Conservation (phyloP, 441 rosid genomes). For the Pelargonium myrrhifolium region DNA sequence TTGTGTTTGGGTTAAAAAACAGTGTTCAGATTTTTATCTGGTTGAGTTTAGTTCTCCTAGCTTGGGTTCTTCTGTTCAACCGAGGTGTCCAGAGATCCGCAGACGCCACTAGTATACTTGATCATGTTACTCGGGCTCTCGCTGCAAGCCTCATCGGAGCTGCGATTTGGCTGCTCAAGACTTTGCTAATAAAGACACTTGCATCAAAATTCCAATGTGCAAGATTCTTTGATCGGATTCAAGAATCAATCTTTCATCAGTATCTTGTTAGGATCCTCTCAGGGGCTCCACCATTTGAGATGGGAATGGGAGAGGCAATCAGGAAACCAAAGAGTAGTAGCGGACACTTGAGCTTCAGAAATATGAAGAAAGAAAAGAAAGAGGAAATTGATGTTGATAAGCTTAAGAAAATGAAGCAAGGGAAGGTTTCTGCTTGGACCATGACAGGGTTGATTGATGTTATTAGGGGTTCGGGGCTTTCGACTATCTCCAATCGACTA, state of each 20-base stretch:
- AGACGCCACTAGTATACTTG: conserved; percentile 35
- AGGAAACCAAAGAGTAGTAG: conserved; percentile 40
- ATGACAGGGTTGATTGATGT: conserved; percentile 84
- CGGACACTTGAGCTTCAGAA: conserved; percentile 42
- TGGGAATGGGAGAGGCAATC: conserved; percentile 50
- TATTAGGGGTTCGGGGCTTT: conserved; percentile 55
- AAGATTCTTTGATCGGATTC: conserved; percentile 78
- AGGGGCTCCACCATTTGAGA: conserved; percentile 67
- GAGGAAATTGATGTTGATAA: conserved; percentile 71
- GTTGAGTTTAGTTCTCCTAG: conserved; percentile 50
- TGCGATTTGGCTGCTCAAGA: conserved; percentile 59
- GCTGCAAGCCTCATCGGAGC: conserved; percentile 53
- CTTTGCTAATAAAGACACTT: conserved; percentile 56
- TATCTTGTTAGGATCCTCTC: conserved; percentile 70
- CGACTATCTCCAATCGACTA: conserved; percentile 58
- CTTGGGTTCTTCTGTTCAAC: conserved; percentile 58
- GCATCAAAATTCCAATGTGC: conserved; percentile 77
- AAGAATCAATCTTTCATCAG: conserved; percentile 78
- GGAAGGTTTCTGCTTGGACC: conserved; percentile 82
- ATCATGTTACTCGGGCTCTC: conserved; percentile 55
- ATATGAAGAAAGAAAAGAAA: conserved; percentile 34
- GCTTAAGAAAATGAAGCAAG: conserved; percentile 65
- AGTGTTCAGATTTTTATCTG: conserved; percentile 46
- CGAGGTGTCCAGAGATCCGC: conserved; percentile 32
- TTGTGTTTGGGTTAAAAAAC: conserved; percentile 41